Conservation (phyloP, 202 grass and related monocot genomes). For the Digitaria exilis region DNA sequence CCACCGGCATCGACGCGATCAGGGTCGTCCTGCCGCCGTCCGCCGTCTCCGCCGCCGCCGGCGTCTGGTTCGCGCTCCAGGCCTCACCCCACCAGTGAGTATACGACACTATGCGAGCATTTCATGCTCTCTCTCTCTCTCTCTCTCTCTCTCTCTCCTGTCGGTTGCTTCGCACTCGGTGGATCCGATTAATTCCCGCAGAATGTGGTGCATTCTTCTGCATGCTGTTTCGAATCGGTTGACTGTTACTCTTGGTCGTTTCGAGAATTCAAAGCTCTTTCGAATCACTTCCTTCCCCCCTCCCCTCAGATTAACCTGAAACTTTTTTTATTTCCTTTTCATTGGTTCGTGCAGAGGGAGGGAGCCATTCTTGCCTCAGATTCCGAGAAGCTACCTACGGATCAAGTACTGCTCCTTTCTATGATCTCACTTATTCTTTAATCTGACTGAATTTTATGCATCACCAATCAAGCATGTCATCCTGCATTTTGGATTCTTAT, state of each 20-base stretch:
- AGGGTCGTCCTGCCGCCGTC: constrained; percentile 61
- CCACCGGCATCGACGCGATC: constrained; percentile 40
- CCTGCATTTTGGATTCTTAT: constrained; percentile 41
- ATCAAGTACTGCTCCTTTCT: constrained; percentile 62
- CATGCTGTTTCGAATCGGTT: not conserved
- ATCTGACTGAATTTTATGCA: constrained; percentile 12
- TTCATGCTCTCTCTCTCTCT: constrained; percentile 36
- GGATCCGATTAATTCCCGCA: constrained; percentile 16
- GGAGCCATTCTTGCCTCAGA: constrained; percentile 95
- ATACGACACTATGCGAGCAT: constrained; percentile 34
- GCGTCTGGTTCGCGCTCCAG: constrained; percentile 84
- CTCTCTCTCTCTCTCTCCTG: not conserved
- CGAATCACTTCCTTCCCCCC: not conserved
- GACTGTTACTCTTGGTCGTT: not conserved
- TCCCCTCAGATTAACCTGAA: not conserved
- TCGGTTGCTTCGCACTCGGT: not conserved
- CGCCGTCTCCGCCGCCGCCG: constrained; percentile 27
- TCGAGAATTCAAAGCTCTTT: not conserved
- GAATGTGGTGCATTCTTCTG: constrained; percentile 28
- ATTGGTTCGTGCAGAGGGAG: constrained; percentile 65
- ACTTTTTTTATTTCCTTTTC: not conserved
- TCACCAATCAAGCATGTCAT: not conserved
- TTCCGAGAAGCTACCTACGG: constrained; percentile 86
- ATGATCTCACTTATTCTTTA: not conserved
- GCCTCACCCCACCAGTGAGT: constrained; percentile 76